Evolutionary conservation across 768 basidiomycete genomes (phyloP).

Genomic region (Tricholoma flavovirens): DNA sequence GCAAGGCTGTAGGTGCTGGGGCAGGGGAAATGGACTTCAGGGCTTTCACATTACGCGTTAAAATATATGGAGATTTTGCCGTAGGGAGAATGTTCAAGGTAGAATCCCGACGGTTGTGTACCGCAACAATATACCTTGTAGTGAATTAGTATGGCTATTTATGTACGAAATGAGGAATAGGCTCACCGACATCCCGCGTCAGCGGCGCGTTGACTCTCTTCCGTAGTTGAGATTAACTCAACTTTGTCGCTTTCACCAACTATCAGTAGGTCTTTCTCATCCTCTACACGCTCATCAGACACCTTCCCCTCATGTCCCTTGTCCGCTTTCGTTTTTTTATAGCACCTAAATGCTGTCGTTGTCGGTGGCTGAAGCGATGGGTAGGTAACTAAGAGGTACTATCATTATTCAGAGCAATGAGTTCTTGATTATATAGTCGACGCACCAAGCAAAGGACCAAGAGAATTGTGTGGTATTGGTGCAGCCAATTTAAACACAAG

Average conservation of each 20-base stretch:
- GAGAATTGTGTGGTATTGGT: slow-evolving; percentile 19
- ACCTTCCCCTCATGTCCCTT: slow-evolving; percentile 15
- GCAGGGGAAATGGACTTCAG: slow-evolving; percentile 60
- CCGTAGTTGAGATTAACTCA: slow-evolving; percentile 69
- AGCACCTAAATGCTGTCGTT: slow-evolving; percentile 58
- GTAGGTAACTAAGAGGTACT: slow-evolving; percentile 47
- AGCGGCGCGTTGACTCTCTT: slow-evolving; percentile 42
- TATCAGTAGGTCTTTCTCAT: slow-evolving; percentile 40
- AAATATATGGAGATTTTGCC: slow-evolving; percentile 57
- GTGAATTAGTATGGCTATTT: background rate
- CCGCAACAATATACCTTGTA: slow-evolving; percentile 75
- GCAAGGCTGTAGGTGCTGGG: slow-evolving; percentile 42
- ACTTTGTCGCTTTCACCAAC: slow-evolving; percentile 82
- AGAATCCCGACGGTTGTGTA: slow-evolving; percentile 73
- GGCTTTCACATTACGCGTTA: slow-evolving; percentile 78
- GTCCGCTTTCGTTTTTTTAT: slow-evolving; percentile 37
- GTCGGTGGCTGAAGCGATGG: slow-evolving; percentile 57
- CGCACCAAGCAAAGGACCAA: slow-evolving; percentile 37
- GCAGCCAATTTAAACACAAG: slow-evolving; percentile 27
- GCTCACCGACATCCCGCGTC: slow-evolving; percentile 66
- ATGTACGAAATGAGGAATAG: background rate
- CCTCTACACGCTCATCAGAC: slow-evolving; percentile 17
- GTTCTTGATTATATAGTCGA: background rate
- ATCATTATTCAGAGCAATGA: background rate
- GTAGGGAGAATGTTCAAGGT: slow-evolving; percentile 64